Base-by-base conservation (phyloP, 2,329 filamentous ascomycete genomes). In the Nectriaceae sp. region DNA sequence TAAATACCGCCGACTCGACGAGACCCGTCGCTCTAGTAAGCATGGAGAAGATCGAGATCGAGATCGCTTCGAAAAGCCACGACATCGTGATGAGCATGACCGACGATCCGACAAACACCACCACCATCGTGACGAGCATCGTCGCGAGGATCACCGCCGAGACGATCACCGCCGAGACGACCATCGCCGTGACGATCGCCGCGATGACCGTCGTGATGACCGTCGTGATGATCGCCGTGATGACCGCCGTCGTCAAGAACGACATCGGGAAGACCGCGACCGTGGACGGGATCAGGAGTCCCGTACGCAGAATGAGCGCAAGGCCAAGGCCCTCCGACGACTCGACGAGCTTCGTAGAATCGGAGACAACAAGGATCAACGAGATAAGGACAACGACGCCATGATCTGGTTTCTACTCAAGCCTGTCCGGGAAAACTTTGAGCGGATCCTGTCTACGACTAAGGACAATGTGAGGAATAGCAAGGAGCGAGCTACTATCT, bases 381-480 rank as follows among this genome's bases (percentile, higher is more conserved):
- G 75, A 21, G 72, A 66, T 38, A 69, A 66, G 44, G 69, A 76
- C 43, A 72, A 75, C 38, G 74, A 76, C 49, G 72, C 72, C 3
- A 70, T 75, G 67, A 72, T 77, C 19, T 75, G 73, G 73, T 74
- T 69, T 49, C 60, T 79, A 31, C 65, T 86, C 50, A 79, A 80
- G 50, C 82, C 83, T 13, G 80, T 87, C 21, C 75, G 75, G 41
- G 76, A 80, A 50, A 84, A 82, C 52, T 78, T 88, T 42, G 76
- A 79, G 54, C 75, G 73, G 21, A 80, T 87, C 45, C 73, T 80
- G 45, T 78, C 76, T 43, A 84, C 83, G 4, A 87, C 81, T 3
- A 81, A 80, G 55, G 82, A 83, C 56, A 78, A 78, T 42, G 80
- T 85, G 52, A 82, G 82, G 46, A 82, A 79, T 21, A 80, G 81